Evolutionary conservation across 1,284 basidiomycete genomes (phyloP), one percentile per base, ranked within the genome.

Genomic region (Fomes fomentarius): DNA sequence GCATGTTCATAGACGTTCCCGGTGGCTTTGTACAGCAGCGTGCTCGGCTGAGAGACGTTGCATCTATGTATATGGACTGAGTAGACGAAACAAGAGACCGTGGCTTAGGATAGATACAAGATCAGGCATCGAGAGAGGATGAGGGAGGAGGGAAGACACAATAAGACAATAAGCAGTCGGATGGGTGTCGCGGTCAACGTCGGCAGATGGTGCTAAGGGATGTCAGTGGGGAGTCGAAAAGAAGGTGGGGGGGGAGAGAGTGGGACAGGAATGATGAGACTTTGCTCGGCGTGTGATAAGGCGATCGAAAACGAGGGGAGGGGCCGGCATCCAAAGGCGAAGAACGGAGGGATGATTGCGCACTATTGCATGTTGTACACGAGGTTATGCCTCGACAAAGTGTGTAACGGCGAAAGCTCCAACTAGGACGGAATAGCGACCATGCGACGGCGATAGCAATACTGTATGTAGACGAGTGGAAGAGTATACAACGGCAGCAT

Each of bases 281-380:
- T 26, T 22, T 19, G 50, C 50, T 52, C 42, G 53, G 54, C 42
- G 39, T n/a, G n/a, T n/a, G n/a, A n/a, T n/a, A 26, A 26, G 38
- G 33, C 30, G 14, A 37, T 17, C 30, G 48, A 43, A 41, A 28
- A 37, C 21, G 47, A 39, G 43, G 35, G 34, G 8, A 22, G 26
- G 25, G 40, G 39, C 50, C 51, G 34, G 57, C 56, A 54, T 57
- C 53, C 58, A 57, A 57, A 53, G 57, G 49, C 47, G 57, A 50
- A 53, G 56, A 55, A 57, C 55, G 59, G 59, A 53, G 52, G 15
- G 57, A 51, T 54, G 28, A 12, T 62, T 65, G 67, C 63, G 62
- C 63, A 68, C 61, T 64, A 64, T 60, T 66, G 68, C 66, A 65
- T 66, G 67, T 70, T 66, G 58, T 70, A 70, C 68, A 70, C 56